Evolutionary conservation across 2,329 filamentous ascomycete genomes (phyloP).

Genomic region (Stagonosporopsis rhizophila): DNA sequence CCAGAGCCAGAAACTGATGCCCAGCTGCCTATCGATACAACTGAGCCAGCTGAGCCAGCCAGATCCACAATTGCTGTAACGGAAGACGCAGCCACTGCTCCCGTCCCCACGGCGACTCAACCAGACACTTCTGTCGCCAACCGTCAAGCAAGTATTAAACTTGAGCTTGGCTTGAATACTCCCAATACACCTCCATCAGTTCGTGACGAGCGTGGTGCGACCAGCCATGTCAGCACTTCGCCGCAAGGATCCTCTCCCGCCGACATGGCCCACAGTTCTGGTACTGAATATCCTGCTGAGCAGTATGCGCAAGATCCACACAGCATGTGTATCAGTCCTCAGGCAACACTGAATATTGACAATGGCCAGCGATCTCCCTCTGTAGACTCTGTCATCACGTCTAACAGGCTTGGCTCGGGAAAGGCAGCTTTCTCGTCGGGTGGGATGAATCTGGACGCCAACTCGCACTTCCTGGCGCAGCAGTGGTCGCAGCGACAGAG

Average conservation of each 20-base stretch:
- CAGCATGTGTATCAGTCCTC: too few species aligned
- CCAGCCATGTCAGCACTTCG: not conserved
- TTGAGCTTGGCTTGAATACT: not conserved
- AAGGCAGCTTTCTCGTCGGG: not conserved
- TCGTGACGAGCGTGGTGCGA: not conserved
- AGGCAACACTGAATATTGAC: not conserved
- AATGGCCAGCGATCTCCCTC: not conserved
- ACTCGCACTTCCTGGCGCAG: not conserved
- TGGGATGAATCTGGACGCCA: not conserved
- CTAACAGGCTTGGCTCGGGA: not conserved
- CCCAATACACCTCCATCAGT: not conserved
- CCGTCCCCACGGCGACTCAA: not conserved
- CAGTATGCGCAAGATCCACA: not conserved
- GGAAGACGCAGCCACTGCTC: not conserved
- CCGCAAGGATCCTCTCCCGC: not conserved
- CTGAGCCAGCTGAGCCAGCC: not conserved
- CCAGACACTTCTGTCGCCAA: not conserved
- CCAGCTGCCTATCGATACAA: not conserved
- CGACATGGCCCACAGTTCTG: not conserved
- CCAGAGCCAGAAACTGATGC: not conserved
- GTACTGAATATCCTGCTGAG: not conserved
- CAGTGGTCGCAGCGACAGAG: not conserved
- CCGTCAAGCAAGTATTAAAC: not conserved
- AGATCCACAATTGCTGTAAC: not conserved
- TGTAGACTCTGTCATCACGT: not conserved